Base-by-base conservation (phyloP, 1,284 basidiomycete species). In the Tausonia pullulans region DNA sequence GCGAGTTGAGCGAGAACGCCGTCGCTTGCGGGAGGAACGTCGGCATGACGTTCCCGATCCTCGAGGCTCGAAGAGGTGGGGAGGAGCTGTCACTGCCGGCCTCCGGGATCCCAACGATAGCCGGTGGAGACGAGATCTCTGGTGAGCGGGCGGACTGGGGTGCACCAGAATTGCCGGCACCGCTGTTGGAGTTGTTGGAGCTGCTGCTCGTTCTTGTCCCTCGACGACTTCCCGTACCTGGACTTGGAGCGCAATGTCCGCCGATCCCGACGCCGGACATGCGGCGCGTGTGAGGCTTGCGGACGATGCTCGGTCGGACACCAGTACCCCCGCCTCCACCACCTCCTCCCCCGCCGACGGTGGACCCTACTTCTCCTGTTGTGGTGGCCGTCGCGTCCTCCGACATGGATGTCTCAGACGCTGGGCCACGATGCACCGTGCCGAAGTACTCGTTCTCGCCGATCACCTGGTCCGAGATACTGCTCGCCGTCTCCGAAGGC, bases 401-500 rank as follows among this genome's bases (percentile, higher is more conserved):
- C 16, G 64, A 65, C 7, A 58, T 50, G 16, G 58, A 61, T 5
- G 64, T 65, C 48, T 65, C 64, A 7, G 60, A 62, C 9, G 46
- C 54, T 41, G 52, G 39, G 3, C 50, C 59, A 7, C 41, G 60
- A 10, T 58, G 58, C 61, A 14, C 44, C 27, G n/a, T n/a, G 39
- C 43, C 52, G 52, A n/a, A 9, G 9, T 46, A 55, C 14, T 54
- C 44, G 27, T 14, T 14, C 57, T 39, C 50, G 14, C 52, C 60
- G 4, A 58, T 46, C 13, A 49, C 60, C n/a, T 65, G 57, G 27
- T 65, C 64, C 6, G 60, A 62, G 40, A 62, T 62, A 41, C 64
- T 65, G 56, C 61, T 66, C 5, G 57, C 58, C 39, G 61, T 62
- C 51, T 60, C 65, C 16, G 65, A 63, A 3, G 49, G 58, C 10